Evolutionary conservation across 2,329 filamentous ascomycete genomes (phyloP).

Genomic region (Monilinia polystroma): DNA sequence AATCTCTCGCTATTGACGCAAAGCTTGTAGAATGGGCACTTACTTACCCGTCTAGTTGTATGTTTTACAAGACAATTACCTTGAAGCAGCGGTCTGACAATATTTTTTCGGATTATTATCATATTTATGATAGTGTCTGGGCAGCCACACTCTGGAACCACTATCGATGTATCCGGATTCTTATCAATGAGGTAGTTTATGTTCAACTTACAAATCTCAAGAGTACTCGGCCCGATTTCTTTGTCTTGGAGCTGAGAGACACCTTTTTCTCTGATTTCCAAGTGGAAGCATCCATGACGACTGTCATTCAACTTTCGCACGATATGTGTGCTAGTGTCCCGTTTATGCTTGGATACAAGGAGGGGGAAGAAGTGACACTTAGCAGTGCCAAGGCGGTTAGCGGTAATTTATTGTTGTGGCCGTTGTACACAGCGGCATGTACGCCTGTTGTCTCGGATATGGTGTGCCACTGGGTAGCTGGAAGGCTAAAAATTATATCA

Average conservation of each 20-base stretch:
- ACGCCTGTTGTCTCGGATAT: constrained; percentile 30
- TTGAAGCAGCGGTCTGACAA: constrained; percentile 26
- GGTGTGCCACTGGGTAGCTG: constrained; percentile 34
- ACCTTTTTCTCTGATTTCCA: constrained; percentile 27
- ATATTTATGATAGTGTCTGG: constrained; percentile 34
- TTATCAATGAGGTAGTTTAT: constrained; percentile 35
- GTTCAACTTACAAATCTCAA: constrained; percentile 31
- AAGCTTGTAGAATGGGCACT: constrained; percentile 29
- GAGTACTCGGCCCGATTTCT: constrained; percentile 20
- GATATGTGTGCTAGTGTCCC: constrained; percentile 37
- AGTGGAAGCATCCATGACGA: constrained; percentile 26
- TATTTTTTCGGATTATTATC: constrained; percentile 36
- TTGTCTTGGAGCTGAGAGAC: constrained; percentile 6
- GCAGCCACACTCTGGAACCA: constrained; percentile 37
- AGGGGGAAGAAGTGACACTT: constrained; percentile 14
- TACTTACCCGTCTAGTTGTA: constrained; percentile 25
- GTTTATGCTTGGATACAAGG: constrained; percentile 29
- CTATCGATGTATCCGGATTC: constrained; percentile 32
- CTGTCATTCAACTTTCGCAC: constrained; percentile 30
- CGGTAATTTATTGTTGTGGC: constrained; percentile 36
- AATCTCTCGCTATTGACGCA: constrained; percentile 27
- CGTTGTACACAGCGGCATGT: constrained; percentile 32
- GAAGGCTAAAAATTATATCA: constrained; percentile 31
- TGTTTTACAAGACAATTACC: constrained; percentile 29
- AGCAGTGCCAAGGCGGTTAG: constrained; percentile 28